Conservation (phyloP, 2,329 filamentous ascomycete genomes). For the Pezicula neosporulosa region DNA sequence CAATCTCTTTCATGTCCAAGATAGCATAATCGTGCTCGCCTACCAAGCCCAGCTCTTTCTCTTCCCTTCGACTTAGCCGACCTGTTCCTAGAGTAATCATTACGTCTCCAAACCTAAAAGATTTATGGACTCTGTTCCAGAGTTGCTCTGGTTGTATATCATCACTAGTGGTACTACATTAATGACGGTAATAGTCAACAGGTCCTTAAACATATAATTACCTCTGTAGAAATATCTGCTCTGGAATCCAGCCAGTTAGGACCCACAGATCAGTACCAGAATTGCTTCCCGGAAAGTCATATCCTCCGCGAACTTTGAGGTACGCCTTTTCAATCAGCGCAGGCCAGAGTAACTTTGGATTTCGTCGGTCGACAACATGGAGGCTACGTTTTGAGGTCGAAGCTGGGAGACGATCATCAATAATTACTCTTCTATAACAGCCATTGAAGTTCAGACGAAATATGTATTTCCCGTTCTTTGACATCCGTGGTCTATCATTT, state of each 20-base stretch:
- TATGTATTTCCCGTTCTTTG: conserved; percentile 83
- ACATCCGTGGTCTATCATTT: conserved; percentile 56
- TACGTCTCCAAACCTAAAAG: conserved; percentile 75
- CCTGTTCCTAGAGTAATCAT: conserved; percentile 90
- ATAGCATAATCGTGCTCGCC: conserved; percentile 94
- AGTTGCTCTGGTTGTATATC: conserved; percentile 72
- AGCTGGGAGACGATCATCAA: conserved; percentile 83
- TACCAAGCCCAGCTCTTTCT: conserved; percentile 76
- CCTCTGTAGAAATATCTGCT: conserved; percentile 88
- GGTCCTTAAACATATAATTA: conserved; percentile 27
- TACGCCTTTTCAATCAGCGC: conserved; percentile 95
- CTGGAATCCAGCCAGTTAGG: conserved; percentile 92
- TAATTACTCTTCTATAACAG: conserved; percentile 78
- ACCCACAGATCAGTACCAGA: conserved; percentile 94
- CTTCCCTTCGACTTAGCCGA: conserved; percentile 71
- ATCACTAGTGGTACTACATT: conserved; percentile 46
- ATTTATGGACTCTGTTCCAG: conserved; percentile 73
- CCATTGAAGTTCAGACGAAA: conserved; percentile 96
- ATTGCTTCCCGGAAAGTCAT: conserved; percentile 97
- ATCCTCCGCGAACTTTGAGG: conserved; percentile 89
- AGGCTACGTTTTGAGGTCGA: conserved; percentile 73
- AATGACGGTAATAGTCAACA: neutral
- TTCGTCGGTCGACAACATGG: conserved; percentile 82
- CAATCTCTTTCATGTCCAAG: conserved; percentile 68
- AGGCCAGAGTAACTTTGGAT: conserved; percentile 83